Conservation (phyloP, 129 eudicot genomes). For the Pseudognaphalium luteoalbum region DNA sequence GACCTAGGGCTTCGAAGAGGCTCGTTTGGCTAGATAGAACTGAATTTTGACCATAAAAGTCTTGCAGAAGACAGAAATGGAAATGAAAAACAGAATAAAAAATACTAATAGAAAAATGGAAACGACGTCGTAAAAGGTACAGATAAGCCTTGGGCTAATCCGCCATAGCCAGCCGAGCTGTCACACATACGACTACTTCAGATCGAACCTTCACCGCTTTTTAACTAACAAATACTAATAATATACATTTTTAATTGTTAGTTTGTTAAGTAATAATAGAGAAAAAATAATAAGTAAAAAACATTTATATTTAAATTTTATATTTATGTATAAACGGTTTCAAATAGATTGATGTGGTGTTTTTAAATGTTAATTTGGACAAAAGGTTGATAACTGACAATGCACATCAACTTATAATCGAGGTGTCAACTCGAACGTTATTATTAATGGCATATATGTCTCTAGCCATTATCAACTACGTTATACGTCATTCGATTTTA, state of each 20-base stretch:
- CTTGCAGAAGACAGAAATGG: constrained; percentile 14
- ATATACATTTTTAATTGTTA: background rate
- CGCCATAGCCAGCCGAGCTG: constrained; percentile 52
- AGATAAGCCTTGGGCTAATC: constrained; percentile 47
- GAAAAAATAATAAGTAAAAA: too few species aligned
- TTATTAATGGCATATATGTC: too few species aligned
- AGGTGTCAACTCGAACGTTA: too few species aligned
- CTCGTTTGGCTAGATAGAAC: background rate
- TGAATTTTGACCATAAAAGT: constrained; percentile 22
- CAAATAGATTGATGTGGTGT: too few species aligned
- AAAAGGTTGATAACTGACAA: too few species aligned
- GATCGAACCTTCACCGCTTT: constrained; percentile 44
- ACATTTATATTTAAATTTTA: too few species aligned
- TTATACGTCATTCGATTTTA: too few species aligned
- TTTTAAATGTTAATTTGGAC: too few species aligned
- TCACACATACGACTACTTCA: constrained; percentile 25
- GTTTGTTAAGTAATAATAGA: background rate
- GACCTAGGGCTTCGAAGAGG: constrained; percentile 45
- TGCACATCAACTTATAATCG: too few species aligned
- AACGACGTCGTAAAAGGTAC: constrained; percentile 41
- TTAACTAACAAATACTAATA: constrained; percentile 15
- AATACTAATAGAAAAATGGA: background rate
- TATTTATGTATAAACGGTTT: too few species aligned
- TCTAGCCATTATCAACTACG: too few species aligned
- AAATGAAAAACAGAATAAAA: background rate